Evolutionary conservation across 2,329 filamentous ascomycete species (phyloP), one percentile per base, ranked within the genome.

Genomic region (Penicillium sp.): DNA sequence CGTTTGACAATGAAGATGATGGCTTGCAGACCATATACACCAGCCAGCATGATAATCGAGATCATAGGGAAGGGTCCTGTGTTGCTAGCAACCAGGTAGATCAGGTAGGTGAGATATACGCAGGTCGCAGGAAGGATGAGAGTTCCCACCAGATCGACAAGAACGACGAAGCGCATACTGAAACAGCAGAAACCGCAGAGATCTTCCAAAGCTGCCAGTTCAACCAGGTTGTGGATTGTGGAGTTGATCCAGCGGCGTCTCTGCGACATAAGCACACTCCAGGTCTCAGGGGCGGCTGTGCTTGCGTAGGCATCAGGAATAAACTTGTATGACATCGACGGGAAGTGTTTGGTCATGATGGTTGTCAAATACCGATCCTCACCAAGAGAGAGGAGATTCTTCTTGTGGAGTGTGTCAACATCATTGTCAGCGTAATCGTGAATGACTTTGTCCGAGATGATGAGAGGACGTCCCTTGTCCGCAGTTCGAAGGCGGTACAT

Each of bases 161-260:
- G 89, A 62, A 97, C 94, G 61, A 97, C 85, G 67, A 97, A 97
- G 60, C 93, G 88, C 93, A 97, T 97, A 60, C 89, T 91, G 81
- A 97, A 97, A 77, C 90, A 96, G 78, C 94, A 99, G 85, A 99
- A 99, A 64, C 94, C 94, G 71, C 94, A 99, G 75, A 99, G 88
- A 69, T 99, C 91, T 73, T 92, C 88, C 44, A 99, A 82, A 67
- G 88, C 88, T 71, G 96, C 88, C 69, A 99, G 80, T 74, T 99
- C 94, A 26, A 88, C 89, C 70, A 99, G 76, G 73, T 99, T 99
- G 81, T 99, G 94, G 59, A 99, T 88, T 10, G 94, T 99, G 1
- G 94, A 97, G 78, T 99, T 99, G 75, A 99, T 99, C 94, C 94
- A 99, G 73, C 94, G 89, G 80, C 94, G 91, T 82, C 94, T 88